phyloP scores from a whole-genome alignment of 2,329 filamentous ascomycete species.

The Akanthomyces lecanii region DNA sequence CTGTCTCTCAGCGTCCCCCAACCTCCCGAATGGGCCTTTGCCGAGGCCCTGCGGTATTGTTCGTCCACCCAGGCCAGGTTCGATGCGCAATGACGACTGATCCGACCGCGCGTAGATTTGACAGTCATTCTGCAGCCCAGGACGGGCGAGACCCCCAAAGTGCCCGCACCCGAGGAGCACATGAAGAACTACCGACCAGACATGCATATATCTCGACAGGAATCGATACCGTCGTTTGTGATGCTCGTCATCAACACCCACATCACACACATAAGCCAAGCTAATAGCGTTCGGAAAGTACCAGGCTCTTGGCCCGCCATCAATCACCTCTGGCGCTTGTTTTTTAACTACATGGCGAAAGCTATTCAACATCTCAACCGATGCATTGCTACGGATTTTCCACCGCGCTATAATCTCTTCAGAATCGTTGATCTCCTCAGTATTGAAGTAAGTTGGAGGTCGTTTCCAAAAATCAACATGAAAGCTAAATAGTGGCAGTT shows the following conservation, averaged over 20 bases:
- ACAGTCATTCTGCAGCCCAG: not conserved
- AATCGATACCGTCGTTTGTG: conserved; percentile 5
- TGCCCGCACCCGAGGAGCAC: not conserved
- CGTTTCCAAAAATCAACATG: not conserved
- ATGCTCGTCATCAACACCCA: not conserved
- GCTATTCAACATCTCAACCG: not conserved
- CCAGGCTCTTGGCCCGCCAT: not conserved
- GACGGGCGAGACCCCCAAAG: not conserved
- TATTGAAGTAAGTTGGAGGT: not conserved
- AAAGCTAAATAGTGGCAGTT: not conserved
- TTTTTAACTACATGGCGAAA: conserved; percentile 3
- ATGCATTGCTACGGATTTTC: not conserved
- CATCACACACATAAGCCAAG: not conserved
- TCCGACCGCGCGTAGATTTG: not conserved
- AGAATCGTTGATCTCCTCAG: conserved; percentile 7
- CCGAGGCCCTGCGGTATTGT: conserved; percentile 5
- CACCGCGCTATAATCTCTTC: not conserved
- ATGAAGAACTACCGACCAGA: not conserved
- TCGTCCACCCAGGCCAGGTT: not conserved
- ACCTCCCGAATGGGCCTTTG: conserved; percentile 7
- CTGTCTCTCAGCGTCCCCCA: not conserved
- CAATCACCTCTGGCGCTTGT: conserved; percentile 1
- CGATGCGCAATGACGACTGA: not conserved
- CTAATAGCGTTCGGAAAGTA: not conserved
- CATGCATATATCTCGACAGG: conserved; percentile 5